Percentiles rank a stretch among this genome's conserved stretches.
Evolutionary conservation across 2,329 filamentous ascomycete species (phyloP).

Genomic region (Capronia epimyces): DNA sequence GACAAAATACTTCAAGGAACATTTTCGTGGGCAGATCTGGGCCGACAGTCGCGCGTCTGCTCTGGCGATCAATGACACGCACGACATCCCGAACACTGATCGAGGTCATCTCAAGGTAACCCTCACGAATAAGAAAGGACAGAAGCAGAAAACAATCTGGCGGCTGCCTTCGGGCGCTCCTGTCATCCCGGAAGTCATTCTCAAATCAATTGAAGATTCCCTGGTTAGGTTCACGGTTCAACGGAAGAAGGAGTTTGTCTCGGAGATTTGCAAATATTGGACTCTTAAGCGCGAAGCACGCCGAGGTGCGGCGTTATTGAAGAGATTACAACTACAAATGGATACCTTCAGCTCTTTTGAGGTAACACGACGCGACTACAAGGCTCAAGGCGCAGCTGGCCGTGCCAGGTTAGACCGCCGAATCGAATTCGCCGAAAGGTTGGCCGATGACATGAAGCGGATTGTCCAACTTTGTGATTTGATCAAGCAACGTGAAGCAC

Average conservation of each 20-base stretch:
- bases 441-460: slow-evolving; percentile 71
- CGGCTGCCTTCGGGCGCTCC: slow-evolving; percentile 90
- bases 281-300: slow-evolving; percentile 91
- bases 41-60: slow-evolving; percentile 83
- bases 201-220: slow-evolving; percentile 76
- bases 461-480: slow-evolving; percentile 65
- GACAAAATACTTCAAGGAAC: slow-evolving; percentile 80
- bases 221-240: slow-evolving; percentile 76
- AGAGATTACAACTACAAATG: slow-evolving; percentile 88
- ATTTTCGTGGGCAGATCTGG: slow-evolving; percentile 86
- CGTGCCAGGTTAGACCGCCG: slow-evolving; percentile 70
- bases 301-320: slow-evolving; percentile 82
- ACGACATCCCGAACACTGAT: slow-evolving; percentile 49
- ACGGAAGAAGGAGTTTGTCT: slow-evolving; percentile 76
- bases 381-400: slow-evolving; percentile 84
- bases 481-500: slow-evolving; percentile 67
- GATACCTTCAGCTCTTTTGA: slow-evolving; percentile 98
- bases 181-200: slow-evolving; percentile 83
- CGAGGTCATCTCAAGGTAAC: slow-evolving; percentile 49
- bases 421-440: slow-evolving; percentile 69
- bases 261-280: slow-evolving; percentile 95
- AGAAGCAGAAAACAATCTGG: slow-evolving; percentile 67
- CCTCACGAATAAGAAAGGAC: slow-evolving; percentile 53
- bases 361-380: slow-evolving; percentile 88
- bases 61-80: slow-evolving; percentile 65